Conservation (phyloP, 2,329 filamentous ascomycete species). For the Aspergillus tanneri region DNA sequence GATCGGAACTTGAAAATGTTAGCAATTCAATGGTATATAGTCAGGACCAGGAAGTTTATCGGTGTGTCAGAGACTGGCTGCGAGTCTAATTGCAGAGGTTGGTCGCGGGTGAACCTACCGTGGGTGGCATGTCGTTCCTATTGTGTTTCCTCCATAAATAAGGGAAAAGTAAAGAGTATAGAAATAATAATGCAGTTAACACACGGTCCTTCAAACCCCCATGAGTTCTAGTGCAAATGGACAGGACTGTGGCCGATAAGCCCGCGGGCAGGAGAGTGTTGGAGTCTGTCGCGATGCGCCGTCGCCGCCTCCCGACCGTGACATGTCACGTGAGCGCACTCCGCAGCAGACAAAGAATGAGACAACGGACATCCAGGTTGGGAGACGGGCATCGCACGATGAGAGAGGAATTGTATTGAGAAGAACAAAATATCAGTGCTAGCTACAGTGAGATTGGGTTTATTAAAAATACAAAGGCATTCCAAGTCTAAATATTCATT, state of each 20-base stretch:
- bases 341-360: too few relatives aligned
- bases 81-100: background rate
- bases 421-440: constrained; percentile 9
- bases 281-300: constrained; percentile 14
- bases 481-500: constrained; percentile 12
- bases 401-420: constrained; percentile 11
- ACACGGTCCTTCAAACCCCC: background rate
- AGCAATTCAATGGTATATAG: constrained; percentile 10
- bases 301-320: background rate
- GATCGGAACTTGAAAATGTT: constrained; percentile 52
- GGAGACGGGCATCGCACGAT: background rate
- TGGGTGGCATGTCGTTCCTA: constrained; percentile 32
- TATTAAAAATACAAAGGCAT: constrained; percentile 24
- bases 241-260: background rate
- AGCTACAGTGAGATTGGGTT: constrained; percentile 15
- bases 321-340: too few relatives aligned
- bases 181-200: background rate
- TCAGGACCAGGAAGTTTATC: background rate
- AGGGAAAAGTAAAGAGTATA: background rate
- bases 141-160: constrained; percentile 9
- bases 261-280: constrained; percentile 2
- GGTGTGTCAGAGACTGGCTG: background rate
- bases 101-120: constrained; percentile 28
- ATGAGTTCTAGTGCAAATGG: background rate
- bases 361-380: background rate